These are phyloP conservation scores for Cyberlindnera euphorbiae DNA, from an alignment of 805 yeast genomes.

Conservation along the genomic window DNA sequence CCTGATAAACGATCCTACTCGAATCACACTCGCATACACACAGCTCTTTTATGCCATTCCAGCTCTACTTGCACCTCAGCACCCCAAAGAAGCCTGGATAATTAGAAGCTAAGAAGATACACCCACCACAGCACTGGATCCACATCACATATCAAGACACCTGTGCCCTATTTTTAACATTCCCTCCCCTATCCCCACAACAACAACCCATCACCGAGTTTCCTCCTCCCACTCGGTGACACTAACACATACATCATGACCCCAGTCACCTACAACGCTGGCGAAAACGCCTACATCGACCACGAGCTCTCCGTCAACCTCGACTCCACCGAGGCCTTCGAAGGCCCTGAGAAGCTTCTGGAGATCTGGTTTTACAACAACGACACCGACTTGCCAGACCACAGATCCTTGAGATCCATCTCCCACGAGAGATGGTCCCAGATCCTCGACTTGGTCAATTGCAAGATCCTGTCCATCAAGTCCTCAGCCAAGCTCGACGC, in stretches of 20 bases:
- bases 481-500: conserved; percentile 68
- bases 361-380: conserved; percentile 82
- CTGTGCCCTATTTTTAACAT: not conserved
- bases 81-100: conserved; percentile 23
- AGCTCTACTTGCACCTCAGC: conserved; percentile 16
- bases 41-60: conserved; percentile 13
- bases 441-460: conserved; percentile 75
- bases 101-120: conserved; percentile 1
- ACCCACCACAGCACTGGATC: not conserved
- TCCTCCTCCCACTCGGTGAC: conserved; percentile 20
- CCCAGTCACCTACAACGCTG: conserved; percentile 31
- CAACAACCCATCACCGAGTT: conserved; percentile 7
- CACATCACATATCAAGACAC: too few species aligned
- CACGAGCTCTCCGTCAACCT: conserved; percentile 72
- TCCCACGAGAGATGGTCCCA: conserved; percentile 64
- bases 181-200: not conserved
- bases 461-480: conserved; percentile 81
- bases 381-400: conserved; percentile 30
- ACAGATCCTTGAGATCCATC: conserved; percentile 56
- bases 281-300: conserved; percentile 55
- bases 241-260: conserved; percentile 24
- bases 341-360: conserved; percentile 92
- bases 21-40: too few species aligned
- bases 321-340: conserved; percentile 90
- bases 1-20: too few species aligned